phyloP scores from a whole-genome alignment of 179 eudicot species.

The Corrigiola litoralis region DNA sequence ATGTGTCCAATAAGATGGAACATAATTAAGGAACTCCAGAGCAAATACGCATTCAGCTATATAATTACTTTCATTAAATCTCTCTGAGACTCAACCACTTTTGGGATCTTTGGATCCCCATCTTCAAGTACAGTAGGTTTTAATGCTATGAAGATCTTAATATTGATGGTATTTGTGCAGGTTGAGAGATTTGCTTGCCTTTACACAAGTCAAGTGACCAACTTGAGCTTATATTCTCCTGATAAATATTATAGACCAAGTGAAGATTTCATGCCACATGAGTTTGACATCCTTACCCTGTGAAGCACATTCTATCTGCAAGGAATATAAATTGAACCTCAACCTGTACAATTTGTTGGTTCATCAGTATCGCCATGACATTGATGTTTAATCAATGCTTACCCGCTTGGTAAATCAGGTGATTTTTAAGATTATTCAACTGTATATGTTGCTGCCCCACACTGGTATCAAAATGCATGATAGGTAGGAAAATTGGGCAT shows the following conservation, averaged over 20 bases:
- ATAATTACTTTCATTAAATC: too few relatives aligned
- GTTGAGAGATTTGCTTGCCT: conserved; percentile 99
- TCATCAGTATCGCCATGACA: conserved; percentile 4
- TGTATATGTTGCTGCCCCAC: conserved; percentile 21
- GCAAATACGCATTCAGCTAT: too few relatives aligned
- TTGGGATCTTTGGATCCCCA: too few relatives aligned
- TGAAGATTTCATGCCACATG: conserved; percentile 98
- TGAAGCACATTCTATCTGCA: conserved; percentile 25
- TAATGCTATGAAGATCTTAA: background rate
- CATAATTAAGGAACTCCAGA: too few relatives aligned
- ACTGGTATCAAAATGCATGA: too few relatives aligned
- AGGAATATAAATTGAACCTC: background rate
- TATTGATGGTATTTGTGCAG: conserved; percentile 30
- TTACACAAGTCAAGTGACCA: conserved; percentile 86
- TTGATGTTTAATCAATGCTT: background rate
- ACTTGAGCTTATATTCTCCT: conserved; percentile 83
- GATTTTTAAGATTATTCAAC: conserved; percentile 2
- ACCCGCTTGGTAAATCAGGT: background rate
- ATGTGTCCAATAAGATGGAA: too few relatives aligned
- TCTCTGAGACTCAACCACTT: too few relatives aligned
- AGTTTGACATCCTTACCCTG: conserved; percentile 58
- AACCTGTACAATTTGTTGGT: conserved; percentile 10
- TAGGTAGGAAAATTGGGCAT: too few relatives aligned
- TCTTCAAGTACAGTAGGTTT: too few relatives aligned
- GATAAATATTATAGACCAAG: conserved; percentile 93